phyloP scores from a whole-genome alignment of 2,329 filamentous ascomycete genomes.

The Kalmusia sp. region DNA sequence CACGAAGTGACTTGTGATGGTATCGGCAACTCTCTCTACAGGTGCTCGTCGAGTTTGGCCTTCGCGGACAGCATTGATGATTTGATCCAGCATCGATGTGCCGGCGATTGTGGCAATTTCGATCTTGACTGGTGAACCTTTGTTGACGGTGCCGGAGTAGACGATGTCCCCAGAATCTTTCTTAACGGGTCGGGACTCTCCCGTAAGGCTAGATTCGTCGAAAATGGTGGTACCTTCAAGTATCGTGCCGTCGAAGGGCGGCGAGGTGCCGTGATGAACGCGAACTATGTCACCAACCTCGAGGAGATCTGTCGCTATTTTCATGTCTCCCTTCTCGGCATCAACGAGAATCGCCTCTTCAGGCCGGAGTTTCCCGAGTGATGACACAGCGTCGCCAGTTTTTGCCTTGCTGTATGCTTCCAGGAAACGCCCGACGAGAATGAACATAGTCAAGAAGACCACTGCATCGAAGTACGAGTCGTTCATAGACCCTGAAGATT shows the following conservation, averaged over 20 bases:
- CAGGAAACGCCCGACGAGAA: constrained; percentile 75
- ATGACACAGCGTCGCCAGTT: constrained; percentile 84
- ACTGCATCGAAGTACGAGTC: constrained; percentile 86
- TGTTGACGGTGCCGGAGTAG: constrained; percentile 78
- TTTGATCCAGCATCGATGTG: constrained; percentile 79
- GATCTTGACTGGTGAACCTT: constrained; percentile 67
- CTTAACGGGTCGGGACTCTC: constrained; percentile 72
- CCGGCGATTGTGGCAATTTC: constrained; percentile 70
- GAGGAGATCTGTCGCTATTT: constrained; percentile 71
- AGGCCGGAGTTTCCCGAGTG: constrained; percentile 78
- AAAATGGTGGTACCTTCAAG: constrained; percentile 68
- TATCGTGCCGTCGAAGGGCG: constrained; percentile 79
- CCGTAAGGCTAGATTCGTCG: constrained; percentile 90
- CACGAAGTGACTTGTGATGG: constrained; percentile 78
- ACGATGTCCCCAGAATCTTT: constrained; percentile 70
- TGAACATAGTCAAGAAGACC: constrained; percentile 87
- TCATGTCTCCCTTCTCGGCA: constrained; percentile 45
- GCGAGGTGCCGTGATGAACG: constrained; percentile 80
- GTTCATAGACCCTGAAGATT: constrained; percentile 39
- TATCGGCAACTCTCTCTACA: constrained; percentile 76
- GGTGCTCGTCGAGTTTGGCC: constrained; percentile 78
- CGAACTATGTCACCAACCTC: constrained; percentile 64
- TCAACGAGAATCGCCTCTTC: constrained; percentile 76
- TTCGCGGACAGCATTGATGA: constrained; percentile 77
- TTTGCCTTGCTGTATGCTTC: constrained; percentile 93